Base-by-base conservation (phyloP, 2,329 filamentous ascomycete species). In the Penicillium griseofulvum region DNA sequence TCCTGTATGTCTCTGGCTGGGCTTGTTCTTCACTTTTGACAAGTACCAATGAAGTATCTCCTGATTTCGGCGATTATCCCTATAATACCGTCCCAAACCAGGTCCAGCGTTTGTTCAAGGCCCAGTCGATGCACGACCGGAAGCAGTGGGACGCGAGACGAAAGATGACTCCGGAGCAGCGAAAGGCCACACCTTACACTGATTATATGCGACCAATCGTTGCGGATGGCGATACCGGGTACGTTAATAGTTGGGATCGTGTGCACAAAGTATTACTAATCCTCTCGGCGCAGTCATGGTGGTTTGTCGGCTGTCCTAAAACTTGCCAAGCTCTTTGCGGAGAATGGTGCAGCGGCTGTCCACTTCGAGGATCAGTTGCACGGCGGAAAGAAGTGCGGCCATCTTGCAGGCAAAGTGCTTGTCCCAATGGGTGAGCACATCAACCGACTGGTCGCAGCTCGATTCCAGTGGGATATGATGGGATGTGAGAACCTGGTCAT, bases 31-130 rank as follows among this genome's bases (percentile, higher is more conserved):
- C 91, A 0, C 85, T 96, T 19, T 80, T 99, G 43, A 97, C 93
- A 4, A 87, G 87, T 10, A 97, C 94, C 36, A 97, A 99, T 77
- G 94, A 99, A 74, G 94, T 99, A 28, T 97, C 91, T 0, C 90
- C 94, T 41, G 94, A 99, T 73, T 96, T 97, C 77, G 94, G 94
- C 68, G 94, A 99, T 76, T 99, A 99, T 73, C 94, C 94, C 0
- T 99, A 99, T 79, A 97, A 97, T 72, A 99, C 94, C 0, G 94
- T 99, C 5, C 94, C 94, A 9, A 97, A 97, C 76, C 94, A 97
- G 74, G 94, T 99, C 4, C 91, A 99, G 78, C 86, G 94, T 61
- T 79, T 99, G 49, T 91, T 95, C 78, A 97, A 97, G 78, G 94
- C 94, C 4, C 94, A 99, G 75, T 91, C 91, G 62, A 87, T 97